Evolutionary conservation across 768 basidiomycete species (phyloP).

Genomic region (Tulasnella sp.): DNA sequence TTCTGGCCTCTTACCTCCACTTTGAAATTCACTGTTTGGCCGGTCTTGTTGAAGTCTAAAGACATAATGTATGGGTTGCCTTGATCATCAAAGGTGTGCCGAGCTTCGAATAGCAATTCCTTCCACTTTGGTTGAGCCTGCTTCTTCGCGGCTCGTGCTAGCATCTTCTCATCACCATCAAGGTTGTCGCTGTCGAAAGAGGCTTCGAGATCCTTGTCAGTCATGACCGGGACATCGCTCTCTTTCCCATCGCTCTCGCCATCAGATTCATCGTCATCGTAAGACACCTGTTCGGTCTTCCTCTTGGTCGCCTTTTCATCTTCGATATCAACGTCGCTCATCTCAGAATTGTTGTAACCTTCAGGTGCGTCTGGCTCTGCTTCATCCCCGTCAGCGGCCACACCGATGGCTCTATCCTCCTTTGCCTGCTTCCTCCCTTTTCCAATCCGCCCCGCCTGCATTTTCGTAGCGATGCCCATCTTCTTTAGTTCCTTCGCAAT

Average conservation of each 20-base stretch:
- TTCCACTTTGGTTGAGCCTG: neutral
- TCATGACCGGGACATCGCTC: constrained; percentile 33
- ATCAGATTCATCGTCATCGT: constrained; percentile 40
- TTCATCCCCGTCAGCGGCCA: constrained; percentile 42
- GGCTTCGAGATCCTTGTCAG: constrained; percentile 33
- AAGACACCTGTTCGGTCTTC: constrained; percentile 60
- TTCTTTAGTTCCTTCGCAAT: constrained; percentile 78
- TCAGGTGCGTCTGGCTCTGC: constrained; percentile 37
- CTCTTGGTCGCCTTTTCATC: constrained; percentile 64
- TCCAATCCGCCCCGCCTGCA: constrained; percentile 70
- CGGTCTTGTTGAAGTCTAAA: constrained; percentile 21
- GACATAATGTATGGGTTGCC: constrained; percentile 16
- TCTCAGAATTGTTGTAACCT: constrained; percentile 61
- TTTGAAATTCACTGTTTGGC: constrained; percentile 58
- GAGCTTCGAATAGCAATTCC: constrained; percentile 41
- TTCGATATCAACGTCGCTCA: constrained; percentile 73
- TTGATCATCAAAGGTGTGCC: constrained; percentile 68
- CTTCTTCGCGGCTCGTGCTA: neutral
- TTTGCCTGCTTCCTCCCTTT: constrained; percentile 48
- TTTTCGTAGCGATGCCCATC: constrained; percentile 64
- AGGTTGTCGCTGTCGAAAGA: constrained; percentile 34
- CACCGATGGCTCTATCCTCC: constrained; percentile 30
- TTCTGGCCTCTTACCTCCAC: constrained; percentile 54
- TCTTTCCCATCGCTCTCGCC: constrained; percentile 25
- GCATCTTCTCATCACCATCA: constrained; percentile 23